These are phyloP conservation scores for Sequoiadendron giganteum DNA, from an alignment of 75 land plant species.

Conservation along the genomic window DNA sequence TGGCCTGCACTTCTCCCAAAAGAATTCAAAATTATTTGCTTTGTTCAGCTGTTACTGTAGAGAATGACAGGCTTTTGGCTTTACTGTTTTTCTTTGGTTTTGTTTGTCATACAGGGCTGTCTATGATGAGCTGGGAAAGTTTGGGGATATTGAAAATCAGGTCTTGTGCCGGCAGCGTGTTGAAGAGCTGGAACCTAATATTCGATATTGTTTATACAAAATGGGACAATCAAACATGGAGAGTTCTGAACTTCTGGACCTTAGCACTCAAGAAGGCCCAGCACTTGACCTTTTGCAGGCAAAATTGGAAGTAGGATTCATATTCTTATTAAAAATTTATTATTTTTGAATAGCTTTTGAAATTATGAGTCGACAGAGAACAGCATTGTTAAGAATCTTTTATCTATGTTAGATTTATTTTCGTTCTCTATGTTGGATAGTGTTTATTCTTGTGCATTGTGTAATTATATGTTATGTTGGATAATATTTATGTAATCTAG, in stretches of 20 bases:
- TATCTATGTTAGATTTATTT: not conserved
- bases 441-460: too few relatives aligned
- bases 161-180: conserved; percentile 90
- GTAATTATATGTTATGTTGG: too few relatives aligned
- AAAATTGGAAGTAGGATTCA: conserved; percentile 74
- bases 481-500: too few relatives aligned
- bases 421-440: not conserved
- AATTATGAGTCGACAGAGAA: not conserved
- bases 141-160: conserved; percentile 92
- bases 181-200: conserved; percentile 91
- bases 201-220: conserved; percentile 83
- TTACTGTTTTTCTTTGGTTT: not conserved
- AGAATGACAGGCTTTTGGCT: not conserved
- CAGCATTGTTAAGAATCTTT: not conserved
- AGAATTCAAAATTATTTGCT: not conserved
- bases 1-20: not conserved
- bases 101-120: conserved; percentile 54
- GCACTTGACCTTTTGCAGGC: conserved; percentile 78
- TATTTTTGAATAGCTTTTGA: not conserved
- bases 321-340: not conserved
- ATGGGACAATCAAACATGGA: conserved; percentile 72
- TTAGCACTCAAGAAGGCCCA: conserved; percentile 85
- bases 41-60: not conserved
- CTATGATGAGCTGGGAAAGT: conserved; percentile 96
- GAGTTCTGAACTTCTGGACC: conserved; percentile 70